Base-by-base conservation (phyloP, 2,329 filamentous ascomycete genomes). In the Neobulgaria alba region DNA sequence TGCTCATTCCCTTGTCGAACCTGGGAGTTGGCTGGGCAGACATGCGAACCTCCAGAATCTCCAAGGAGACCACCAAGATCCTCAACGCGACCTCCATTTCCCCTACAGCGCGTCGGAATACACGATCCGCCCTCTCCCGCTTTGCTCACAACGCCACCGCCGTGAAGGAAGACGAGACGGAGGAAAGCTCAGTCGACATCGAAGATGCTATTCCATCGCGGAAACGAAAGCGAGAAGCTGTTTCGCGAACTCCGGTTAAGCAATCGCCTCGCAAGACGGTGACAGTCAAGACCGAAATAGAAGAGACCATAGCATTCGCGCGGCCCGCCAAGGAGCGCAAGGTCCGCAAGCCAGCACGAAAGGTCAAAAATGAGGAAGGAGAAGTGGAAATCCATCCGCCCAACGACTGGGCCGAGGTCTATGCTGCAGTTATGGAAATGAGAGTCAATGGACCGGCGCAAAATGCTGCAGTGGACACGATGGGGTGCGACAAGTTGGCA, bases 401-500 rank as follows among this genome's bases (percentile, higher is more conserved):
- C 0, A 71, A 78, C 0, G 79, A 88, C 59, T 95, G 92, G 92
- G 78, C 87, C 47, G 74, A 79, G 42, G 78, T 95, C 42, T 98
- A 95, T 64, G 65, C 72, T 23, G 66, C 77, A 1, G 83, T 93
- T 33, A 81, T 82, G 55, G 73, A 76, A 56, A 95, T 96, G 88
- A 81, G 78, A 2, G 61, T 63, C 3, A 59, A 64, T 0, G 72
- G 70, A 3, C 72, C 71, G 5, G 65, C 83, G 59, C 59, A 74
- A 67, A 63, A 83, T 73, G 92, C 92, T 1, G 85, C 90, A 0
- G 92, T 98, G 9, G 92, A 98, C 61, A 96, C 90, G 0, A 95
- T 96, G 89, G 92, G 92, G 9, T 98, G 92, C 63, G 88, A 88
- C 63, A 75, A 76, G 5, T 70, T 92, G 8, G 85, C 84, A 2